A percentile compares a stretch with the other conserved stretches of the same genome.
Conservation (phyloP, 1,284 basidiomycete genomes). For the Ceratobasidium sp. region DNA sequence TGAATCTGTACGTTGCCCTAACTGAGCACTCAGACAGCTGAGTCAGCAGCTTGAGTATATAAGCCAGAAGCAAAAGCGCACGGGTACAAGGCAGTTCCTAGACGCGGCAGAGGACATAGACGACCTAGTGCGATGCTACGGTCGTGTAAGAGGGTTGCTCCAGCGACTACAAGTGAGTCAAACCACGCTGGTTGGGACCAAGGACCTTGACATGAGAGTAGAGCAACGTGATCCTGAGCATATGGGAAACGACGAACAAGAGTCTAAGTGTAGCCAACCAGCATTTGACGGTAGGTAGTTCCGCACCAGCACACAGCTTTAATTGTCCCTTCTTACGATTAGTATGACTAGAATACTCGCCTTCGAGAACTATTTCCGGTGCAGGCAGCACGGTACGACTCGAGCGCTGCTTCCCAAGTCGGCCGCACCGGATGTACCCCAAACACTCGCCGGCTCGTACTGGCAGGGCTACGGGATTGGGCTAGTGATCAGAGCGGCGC, state of each 20-base stretch:
- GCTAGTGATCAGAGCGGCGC: slow-evolving; percentile 4
- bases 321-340: neutral
- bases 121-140: neutral
- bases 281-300: neutral
- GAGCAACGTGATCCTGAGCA: neutral
- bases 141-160: neutral
- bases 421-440: slow-evolving; percentile 13
- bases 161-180: neutral
- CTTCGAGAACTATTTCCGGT: neutral
- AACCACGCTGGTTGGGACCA: no score
- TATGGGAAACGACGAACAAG: neutral
- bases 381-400: neutral
- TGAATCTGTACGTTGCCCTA: no score
- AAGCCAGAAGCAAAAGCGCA: neutral
- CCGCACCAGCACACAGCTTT: neutral
- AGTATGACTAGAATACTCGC: neutral
- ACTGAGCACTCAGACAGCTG: neutral
- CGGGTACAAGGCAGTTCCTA: neutral
- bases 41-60: neutral
- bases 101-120: neutral
- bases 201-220: neutral
- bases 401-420: neutral
- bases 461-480: slow-evolving; percentile 45
- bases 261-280: neutral
- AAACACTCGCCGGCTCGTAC: slow-evolving; percentile 44